Conservation (phyloP, 1,284 basidiomycete genomes). For the Cutaneotrichosporon curvatum region DNA sequence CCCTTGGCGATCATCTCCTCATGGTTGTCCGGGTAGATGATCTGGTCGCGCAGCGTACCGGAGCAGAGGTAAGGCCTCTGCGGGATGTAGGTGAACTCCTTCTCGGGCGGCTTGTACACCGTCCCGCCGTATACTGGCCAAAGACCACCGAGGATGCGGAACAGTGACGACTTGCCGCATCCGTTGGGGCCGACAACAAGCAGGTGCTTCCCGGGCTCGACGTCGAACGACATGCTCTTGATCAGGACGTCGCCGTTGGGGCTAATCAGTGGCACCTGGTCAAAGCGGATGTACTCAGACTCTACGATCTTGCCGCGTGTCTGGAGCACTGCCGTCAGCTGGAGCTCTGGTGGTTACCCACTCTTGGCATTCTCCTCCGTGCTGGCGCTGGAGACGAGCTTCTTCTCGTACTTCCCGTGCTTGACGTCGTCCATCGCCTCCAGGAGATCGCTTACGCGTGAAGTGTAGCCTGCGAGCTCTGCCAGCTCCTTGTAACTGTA, state of each 20-base stretch:
- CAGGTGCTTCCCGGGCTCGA: slow-evolving; percentile 85
- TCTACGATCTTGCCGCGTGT: slow-evolving; percentile 72
- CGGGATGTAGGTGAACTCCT: slow-evolving; percentile 89
- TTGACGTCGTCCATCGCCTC: slow-evolving; percentile 88
- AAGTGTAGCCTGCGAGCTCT: slow-evolving; percentile 91
- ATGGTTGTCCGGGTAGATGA: slow-evolving; percentile 70
- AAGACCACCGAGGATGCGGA: slow-evolving; percentile 89
- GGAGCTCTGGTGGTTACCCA: slow-evolving; percentile 46
- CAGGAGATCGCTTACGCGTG: slow-evolving; percentile 79
- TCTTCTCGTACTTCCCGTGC: slow-evolving; percentile 80
- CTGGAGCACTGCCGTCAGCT: slow-evolving; percentile 57
- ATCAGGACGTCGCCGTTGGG: slow-evolving; percentile 93
- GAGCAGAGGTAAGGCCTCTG: slow-evolving; percentile 90
- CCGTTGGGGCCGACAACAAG: slow-evolving; percentile 91
- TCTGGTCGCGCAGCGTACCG: slow-evolving; percentile 89
- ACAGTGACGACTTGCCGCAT: slow-evolving; percentile 78
- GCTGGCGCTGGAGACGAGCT: slow-evolving; percentile 65
- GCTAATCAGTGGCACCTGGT: slow-evolving; percentile 88
- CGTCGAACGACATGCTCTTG: slow-evolving; percentile 73
- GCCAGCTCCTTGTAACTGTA: slow-evolving; percentile 93
- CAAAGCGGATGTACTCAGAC: slow-evolving; percentile 77
- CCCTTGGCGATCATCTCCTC: slow-evolving; percentile 55
- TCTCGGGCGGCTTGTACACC: slow-evolving; percentile 85
- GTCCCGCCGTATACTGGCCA: slow-evolving; percentile 95
- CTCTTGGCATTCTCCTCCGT: slow-evolving; percentile 73